Percentiles rank a stretch among this genome's conserved stretches.
These are phyloP conservation scores for Grigorovia humatica DNA, from an alignment of 805 yeast genomes.

Conservation along the genomic window DNA sequence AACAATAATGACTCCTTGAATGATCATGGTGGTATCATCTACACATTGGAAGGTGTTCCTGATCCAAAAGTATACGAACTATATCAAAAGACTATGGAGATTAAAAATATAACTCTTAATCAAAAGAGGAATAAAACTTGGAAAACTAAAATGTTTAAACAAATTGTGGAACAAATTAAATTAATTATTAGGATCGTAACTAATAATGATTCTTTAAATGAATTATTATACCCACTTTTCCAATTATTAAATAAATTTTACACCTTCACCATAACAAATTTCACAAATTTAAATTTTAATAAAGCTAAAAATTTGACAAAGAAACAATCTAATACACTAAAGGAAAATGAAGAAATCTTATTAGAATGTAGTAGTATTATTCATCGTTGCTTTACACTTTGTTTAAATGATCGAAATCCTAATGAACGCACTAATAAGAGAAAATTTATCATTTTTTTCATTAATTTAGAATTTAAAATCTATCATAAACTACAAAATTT, in stretches of 20 bases:
- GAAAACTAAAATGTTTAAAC: slow-evolving; percentile 29
- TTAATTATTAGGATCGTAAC: not conserved
- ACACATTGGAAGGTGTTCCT: slow-evolving; percentile 1
- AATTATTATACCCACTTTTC: not conserved
- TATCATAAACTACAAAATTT: slow-evolving; percentile 57
- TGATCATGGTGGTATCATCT: not conserved
- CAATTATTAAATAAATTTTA: slow-evolving; percentile 16
- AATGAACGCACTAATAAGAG: slow-evolving; percentile 41
- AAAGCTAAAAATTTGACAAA: not conserved
- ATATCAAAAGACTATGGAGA: slow-evolving; percentile 6
- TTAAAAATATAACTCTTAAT: not conserved
- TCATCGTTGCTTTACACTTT: slow-evolving; percentile 64
- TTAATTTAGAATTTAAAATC: slow-evolving; percentile 56
- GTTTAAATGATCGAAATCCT: slow-evolving; percentile 69
- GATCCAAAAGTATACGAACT: slow-evolving; percentile 8
- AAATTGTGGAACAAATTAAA: not conserved
- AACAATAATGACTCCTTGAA: not conserved
- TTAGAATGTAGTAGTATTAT: slow-evolving; percentile 51
- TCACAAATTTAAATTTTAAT: not conserved
- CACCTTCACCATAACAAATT: slow-evolving; percentile 12
- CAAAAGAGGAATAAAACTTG: not conserved
- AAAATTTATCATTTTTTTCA: slow-evolving; percentile 57
- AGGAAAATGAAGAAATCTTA: not conserved
- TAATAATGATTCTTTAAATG: not conserved
- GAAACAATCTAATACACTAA: not conserved